Conservation (phyloP, 2,329 filamentous ascomycete species). For the Didymella pinodella region DNA sequence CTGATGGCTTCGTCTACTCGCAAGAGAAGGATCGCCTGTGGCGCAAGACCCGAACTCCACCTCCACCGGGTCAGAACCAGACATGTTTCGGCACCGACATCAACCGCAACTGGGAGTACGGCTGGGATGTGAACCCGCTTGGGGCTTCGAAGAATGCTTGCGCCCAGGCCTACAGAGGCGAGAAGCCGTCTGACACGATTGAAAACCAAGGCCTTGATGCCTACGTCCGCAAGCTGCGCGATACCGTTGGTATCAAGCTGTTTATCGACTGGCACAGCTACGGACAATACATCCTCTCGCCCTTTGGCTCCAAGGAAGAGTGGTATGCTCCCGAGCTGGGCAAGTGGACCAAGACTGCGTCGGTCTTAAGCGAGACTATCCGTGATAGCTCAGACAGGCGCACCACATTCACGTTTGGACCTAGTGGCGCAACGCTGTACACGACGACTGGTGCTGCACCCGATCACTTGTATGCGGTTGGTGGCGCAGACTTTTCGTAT, state of each 20-base stretch:
- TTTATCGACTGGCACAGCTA: slow-evolving; percentile 60
- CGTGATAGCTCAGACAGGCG: slow-evolving; percentile 49
- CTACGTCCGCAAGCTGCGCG: slow-evolving; percentile 55
- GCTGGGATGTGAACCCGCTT: slow-evolving; percentile 38
- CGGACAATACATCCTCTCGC: not conserved
- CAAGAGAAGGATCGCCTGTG: slow-evolving; percentile 47
- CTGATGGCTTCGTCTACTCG: slow-evolving; percentile 44
- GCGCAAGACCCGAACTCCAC: slow-evolving; percentile 46
- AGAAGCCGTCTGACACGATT: slow-evolving; percentile 37
- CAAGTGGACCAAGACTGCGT: slow-evolving; percentile 60
- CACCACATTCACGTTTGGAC: slow-evolving; percentile 53
- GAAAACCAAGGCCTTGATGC: slow-evolving; percentile 32
- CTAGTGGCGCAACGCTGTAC: slow-evolving; percentile 68
- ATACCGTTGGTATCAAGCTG: slow-evolving; percentile 60
- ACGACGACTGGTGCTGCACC: slow-evolving; percentile 56
- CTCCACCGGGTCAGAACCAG: slow-evolving; percentile 33
- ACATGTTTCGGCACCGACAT: slow-evolving; percentile 46
- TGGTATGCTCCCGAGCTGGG: slow-evolving; percentile 57
- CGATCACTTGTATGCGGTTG: slow-evolving; percentile 52
- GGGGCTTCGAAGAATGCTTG: slow-evolving; percentile 32
- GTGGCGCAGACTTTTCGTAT: slow-evolving; percentile 52
- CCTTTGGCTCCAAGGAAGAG: slow-evolving; percentile 39
- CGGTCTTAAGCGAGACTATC: slow-evolving; percentile 59
- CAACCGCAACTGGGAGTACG: slow-evolving; percentile 48
- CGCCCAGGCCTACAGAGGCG: slow-evolving; percentile 39